Percentiles rank a stretch among this genome's conserved stretches.
Evolutionary conservation across 1,139 yeast species (phyloP).

Genomic region (Saccharomyces pastorianus): DNA sequence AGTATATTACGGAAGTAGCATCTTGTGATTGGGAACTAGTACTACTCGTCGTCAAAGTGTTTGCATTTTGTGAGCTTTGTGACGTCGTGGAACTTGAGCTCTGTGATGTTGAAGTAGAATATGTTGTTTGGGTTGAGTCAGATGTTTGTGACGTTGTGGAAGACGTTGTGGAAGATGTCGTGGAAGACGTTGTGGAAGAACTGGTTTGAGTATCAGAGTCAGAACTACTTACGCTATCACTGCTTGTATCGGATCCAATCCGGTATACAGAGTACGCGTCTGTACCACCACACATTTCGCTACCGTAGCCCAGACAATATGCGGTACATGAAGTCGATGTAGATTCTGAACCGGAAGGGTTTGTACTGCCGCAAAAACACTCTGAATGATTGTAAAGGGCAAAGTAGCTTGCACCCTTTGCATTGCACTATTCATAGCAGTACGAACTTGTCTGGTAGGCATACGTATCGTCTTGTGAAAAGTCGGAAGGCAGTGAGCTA

Average conservation of each 20-base stretch:
- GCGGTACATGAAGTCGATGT: conserved; percentile 28
- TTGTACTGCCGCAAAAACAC: conserved; percentile 47
- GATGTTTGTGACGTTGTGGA: not conserved
- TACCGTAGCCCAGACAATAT: conserved; percentile 32
- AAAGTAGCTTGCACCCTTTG: conserved; percentile 38
- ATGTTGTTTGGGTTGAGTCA: no score
- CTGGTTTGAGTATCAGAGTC: not conserved
- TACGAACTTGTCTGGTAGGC: conserved; percentile 40
- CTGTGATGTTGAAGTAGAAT: no score
- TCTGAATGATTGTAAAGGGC: conserved; percentile 44
- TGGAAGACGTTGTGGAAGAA: not conserved
- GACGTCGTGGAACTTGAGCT: no score
- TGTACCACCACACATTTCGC: conserved; percentile 38
- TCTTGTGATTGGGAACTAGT: not conserved
- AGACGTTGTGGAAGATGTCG: not conserved
- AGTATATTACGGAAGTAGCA: conserved; percentile 14
- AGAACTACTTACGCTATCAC: not conserved
- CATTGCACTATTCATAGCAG: conserved; percentile 39
- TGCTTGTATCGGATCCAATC: conserved; percentile 22
- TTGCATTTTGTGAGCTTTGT: not conserved
- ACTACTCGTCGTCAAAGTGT: not conserved
- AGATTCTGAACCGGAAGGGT: conserved; percentile 32
- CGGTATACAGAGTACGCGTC: conserved; percentile 34
- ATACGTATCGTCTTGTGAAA: conserved; percentile 33
- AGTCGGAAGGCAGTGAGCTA: conserved; percentile 34